phyloP scores from a whole-genome alignment of 345 rosid species.

The Salix exigua region DNA sequence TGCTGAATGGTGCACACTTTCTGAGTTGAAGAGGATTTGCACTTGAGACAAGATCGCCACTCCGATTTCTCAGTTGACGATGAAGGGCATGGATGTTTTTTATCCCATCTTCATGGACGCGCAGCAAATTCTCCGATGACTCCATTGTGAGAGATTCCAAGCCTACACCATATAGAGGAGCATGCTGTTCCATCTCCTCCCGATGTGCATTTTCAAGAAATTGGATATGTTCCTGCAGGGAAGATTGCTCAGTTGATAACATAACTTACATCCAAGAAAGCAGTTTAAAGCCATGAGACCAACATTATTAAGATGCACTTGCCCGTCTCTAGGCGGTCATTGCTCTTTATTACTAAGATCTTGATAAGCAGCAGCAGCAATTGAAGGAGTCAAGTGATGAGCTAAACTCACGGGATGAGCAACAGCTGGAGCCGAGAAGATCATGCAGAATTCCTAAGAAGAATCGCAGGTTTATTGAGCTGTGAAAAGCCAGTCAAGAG shows the following conservation, averaged over 20 bases:
- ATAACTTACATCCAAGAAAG: neutral
- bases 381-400: too few relatives aligned
- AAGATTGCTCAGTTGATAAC: neutral
- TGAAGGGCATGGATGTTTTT: conserved; percentile 1
- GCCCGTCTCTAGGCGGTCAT: too few relatives aligned
- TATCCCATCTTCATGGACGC: conserved; percentile 16
- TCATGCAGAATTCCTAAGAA: too few relatives aligned
- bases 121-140: conserved; percentile 9
- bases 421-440: too few relatives aligned
- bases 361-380: too few relatives aligned
- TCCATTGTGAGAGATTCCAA: conserved; percentile 7
- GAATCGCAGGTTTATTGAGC: too few relatives aligned
- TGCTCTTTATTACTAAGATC: neutral
- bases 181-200: conserved; percentile 13
- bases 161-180: conserved; percentile 14
- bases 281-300: neutral
- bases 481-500: too few relatives aligned
- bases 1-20: too few relatives aligned
- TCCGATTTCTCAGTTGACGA: neutral
- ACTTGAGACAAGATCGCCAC: neutral
- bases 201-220: conserved; percentile 2
- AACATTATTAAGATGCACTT: neutral
- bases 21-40: neutral
- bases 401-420: too few relatives aligned
- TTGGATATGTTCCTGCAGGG: conserved; percentile 10